Evolutionary conservation across 2,329 filamentous ascomycete genomes (phyloP).

Genomic region (Ophidiomyces ophidiicola): DNA sequence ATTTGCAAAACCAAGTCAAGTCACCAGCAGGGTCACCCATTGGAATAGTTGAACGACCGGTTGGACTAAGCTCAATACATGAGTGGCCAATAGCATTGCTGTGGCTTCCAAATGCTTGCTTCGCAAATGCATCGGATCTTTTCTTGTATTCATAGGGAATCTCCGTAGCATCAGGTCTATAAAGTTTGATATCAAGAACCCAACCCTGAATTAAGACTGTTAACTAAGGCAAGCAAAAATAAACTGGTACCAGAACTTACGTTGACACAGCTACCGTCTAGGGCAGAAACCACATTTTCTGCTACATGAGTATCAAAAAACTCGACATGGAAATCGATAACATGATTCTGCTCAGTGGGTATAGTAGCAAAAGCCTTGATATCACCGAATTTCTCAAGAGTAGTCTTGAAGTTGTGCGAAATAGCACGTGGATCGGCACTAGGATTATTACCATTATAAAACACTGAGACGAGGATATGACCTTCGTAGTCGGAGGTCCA

Average conservation of each 20-base stretch:
- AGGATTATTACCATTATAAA: constrained; percentile 25
- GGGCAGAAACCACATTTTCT: constrained; percentile 25
- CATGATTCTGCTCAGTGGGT: constrained; percentile 21
- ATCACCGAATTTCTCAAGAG: constrained; percentile 29
- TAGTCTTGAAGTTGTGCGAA: constrained; percentile 39
- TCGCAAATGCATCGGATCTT: constrained; percentile 15
- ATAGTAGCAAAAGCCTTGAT: constrained; percentile 27
- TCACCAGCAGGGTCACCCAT: constrained; percentile 24
- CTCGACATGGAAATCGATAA: constrained; percentile 30
- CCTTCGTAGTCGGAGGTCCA: constrained; percentile 41
- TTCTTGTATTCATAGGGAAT: constrained; percentile 16
- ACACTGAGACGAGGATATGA: constrained; percentile 43
- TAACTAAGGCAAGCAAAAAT: constrained; percentile 4
- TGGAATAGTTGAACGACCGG: constrained; percentile 31
- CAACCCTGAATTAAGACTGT: constrained; percentile 19
- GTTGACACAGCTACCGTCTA: constrained; percentile 27
- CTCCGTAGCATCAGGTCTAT: constrained; percentile 23
- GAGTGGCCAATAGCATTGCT: constrained; percentile 14
- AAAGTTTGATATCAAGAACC: constrained; percentile 22
- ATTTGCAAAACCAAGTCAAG: constrained; percentile 24
- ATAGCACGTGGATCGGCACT: constrained; percentile 22
- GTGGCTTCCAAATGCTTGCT: constrained; percentile 15
- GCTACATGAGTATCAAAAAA: constrained; percentile 30
- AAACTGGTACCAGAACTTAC: constrained; percentile 20
- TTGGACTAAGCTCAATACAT: constrained; percentile 28